Conservation (phyloP, 169 alveolate species). For the Perkinsus chesapeaki region DNA sequence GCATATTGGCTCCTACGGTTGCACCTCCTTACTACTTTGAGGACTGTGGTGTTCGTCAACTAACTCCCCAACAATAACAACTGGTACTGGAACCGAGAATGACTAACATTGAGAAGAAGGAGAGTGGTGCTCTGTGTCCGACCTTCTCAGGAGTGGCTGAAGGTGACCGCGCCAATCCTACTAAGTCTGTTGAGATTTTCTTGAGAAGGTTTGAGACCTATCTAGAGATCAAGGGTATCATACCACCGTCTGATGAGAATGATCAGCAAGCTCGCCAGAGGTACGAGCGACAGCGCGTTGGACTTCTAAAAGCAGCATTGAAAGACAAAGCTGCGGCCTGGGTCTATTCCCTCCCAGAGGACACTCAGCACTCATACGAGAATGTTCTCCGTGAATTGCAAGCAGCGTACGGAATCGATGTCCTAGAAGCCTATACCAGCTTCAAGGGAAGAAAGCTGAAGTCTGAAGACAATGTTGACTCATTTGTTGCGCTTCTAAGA, state of each 20-base stretch:
- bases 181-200: background rate
- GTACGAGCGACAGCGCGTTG: background rate
- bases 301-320: background rate
- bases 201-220: background rate
- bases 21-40: no score
- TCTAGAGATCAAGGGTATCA: background rate
- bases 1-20: no score
- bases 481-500: background rate
- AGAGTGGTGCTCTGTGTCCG: background rate
- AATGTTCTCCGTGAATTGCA: background rate
- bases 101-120: background rate
- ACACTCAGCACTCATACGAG: background rate
- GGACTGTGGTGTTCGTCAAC: no score
- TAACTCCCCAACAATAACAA: background rate
- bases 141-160: background rate
- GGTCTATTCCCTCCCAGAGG: background rate
- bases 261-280: background rate
- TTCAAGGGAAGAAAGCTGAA: background rate
- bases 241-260: background rate
- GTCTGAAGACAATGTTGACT: background rate
- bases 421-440: background rate
- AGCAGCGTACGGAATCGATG: background rate
- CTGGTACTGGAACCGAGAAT: constrained; percentile 1
- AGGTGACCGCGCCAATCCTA: background rate
- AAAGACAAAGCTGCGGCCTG: background rate